Conservation (phyloP, 2,329 filamentous ascomycete species). For the Epichloe aotearoae region DNA sequence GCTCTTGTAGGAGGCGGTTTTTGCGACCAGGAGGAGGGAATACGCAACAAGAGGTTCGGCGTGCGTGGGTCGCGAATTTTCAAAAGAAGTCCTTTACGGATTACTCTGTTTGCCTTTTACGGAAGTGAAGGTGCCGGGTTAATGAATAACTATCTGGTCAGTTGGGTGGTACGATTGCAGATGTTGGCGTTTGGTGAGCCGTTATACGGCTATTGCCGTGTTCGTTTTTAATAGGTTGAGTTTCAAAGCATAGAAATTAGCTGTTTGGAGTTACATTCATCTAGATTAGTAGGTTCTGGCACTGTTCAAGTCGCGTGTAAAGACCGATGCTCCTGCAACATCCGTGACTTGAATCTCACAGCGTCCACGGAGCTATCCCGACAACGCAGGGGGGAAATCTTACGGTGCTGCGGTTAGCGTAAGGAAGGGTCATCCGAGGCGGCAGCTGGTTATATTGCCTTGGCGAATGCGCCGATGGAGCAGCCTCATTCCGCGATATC, state of each 20-base stretch:
- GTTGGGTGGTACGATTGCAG: background rate
- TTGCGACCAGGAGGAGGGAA: background rate
- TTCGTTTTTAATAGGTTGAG: background rate
- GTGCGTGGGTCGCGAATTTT: background rate
- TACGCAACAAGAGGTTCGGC: background rate
- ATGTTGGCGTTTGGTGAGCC: background rate
- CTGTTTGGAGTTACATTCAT: no score
- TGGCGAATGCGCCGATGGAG: no score
- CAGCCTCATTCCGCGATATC: no score
- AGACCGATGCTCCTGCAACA: background rate
- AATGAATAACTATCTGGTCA: background rate
- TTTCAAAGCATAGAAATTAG: background rate
- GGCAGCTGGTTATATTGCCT: no score
- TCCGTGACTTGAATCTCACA: background rate
- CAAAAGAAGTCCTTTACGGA: background rate
- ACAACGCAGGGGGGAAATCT: background rate
- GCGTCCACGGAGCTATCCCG: no score
- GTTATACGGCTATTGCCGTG: background rate
- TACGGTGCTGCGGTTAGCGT: no score
- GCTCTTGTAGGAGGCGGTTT: slow-evolving; percentile 20
- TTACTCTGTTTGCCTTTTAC: no score
- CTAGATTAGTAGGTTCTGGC: no score
- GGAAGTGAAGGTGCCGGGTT: background rate
- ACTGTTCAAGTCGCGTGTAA: background rate
- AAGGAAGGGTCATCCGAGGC: no score